Evolutionary conservation across 257 asterid species (phyloP).

Genomic region (Avicennia marina): DNA sequence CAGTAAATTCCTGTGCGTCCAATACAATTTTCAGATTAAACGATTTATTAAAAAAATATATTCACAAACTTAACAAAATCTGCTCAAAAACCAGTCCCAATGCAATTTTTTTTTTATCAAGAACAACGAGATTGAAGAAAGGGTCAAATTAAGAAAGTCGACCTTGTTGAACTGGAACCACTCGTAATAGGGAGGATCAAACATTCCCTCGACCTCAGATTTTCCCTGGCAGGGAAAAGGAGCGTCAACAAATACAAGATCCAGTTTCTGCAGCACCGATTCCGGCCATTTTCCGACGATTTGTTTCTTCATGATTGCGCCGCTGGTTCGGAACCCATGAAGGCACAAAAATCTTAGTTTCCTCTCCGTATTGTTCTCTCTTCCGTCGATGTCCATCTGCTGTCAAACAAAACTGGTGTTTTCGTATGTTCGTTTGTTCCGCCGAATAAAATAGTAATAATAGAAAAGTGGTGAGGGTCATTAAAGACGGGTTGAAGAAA

Average conservation of each 20-base stretch:
- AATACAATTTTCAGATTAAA: too few relatives aligned
- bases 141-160: not conserved
- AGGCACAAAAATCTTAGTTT: slow-evolving; percentile 74
- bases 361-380: slow-evolving; percentile 22
- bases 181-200: slow-evolving; percentile 95
- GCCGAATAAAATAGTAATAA: too few relatives aligned
- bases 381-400: slow-evolving; percentile 64
- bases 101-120: too few relatives aligned
- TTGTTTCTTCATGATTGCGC: slow-evolving; percentile 61
- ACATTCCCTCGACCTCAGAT: slow-evolving; percentile 87
- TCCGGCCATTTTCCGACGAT: slow-evolving; percentile 70
- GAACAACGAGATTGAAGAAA: not conserved
- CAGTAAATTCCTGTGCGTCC: slow-evolving; percentile 73
- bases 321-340: slow-evolving; percentile 93
- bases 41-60: not conserved
- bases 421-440: too few relatives aligned
- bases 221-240: slow-evolving; percentile 68
- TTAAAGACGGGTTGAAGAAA: too few relatives aligned
- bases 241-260: slow-evolving; percentile 80
- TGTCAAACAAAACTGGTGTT: too few relatives aligned
- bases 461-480: too few relatives aligned
- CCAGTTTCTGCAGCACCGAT: slow-evolving; percentile 55
- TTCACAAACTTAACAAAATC: not conserved
- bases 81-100: too few relatives aligned
- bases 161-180: slow-evolving; percentile 95